phyloP scores from a whole-genome alignment of 257 asterid species.

The Marsdenia floribunda region DNA sequence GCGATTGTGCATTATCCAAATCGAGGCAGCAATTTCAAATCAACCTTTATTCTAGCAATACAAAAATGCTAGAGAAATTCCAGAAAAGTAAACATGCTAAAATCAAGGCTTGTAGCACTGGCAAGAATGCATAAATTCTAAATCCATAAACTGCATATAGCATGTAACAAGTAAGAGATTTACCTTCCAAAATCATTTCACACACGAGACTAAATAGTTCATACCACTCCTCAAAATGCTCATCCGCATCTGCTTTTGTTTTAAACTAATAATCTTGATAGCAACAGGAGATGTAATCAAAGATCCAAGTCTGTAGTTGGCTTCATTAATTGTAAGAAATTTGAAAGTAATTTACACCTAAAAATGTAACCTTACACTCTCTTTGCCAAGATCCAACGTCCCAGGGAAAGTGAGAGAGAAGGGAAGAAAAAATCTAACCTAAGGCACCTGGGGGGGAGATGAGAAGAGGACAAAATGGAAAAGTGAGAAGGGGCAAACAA shows the following conservation, averaged over 20 bases:
- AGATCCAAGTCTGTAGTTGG: neutral
- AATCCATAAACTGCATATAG: no score
- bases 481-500: no score
- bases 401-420: constrained; percentile 38
- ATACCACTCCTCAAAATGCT: no score
- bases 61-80: neutral
- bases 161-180: no score
- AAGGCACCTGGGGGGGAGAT: neutral
- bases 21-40: neutral
- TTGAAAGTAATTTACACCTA: neutral
- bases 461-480: no score
- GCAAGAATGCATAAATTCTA: no score
- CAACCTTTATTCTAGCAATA: neutral
- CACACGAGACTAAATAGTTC: no score
- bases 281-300: neutral
- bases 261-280: constrained; percentile 66
- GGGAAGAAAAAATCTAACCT: constrained; percentile 23
- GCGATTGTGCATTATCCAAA: neutral
- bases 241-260: constrained; percentile 45
- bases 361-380: constrained; percentile 63
- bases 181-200: no score
- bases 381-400: constrained; percentile 73
- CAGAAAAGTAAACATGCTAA: neutral
- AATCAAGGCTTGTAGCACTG: neutral
- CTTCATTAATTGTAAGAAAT: neutral